Conservation (phyloP, 257 asterid species). For the Fraxinus pennsylvanica region DNA sequence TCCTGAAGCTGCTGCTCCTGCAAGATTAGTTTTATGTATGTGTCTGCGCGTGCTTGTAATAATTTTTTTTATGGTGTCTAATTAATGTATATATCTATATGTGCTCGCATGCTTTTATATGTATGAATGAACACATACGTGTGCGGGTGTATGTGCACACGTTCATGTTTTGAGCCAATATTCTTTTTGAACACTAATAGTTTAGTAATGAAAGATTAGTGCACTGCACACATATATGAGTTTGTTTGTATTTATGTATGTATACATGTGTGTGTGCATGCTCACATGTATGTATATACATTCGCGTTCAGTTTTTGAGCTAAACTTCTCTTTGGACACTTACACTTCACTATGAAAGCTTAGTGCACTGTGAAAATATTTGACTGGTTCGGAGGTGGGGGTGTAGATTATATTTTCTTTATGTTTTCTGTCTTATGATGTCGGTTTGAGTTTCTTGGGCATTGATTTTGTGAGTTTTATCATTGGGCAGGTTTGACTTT, state of each 20-base stretch:
- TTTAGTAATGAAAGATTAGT: too few species aligned
- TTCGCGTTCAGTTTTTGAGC: not conserved
- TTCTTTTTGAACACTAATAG: too few species aligned
- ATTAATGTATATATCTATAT: not conserved
- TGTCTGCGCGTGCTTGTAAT: too few species aligned
- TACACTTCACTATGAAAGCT: not conserved
- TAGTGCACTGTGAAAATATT: not conserved
- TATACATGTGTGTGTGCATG: not conserved
- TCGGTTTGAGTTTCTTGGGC: not conserved
- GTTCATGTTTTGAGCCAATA: too few species aligned
- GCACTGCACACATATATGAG: too few species aligned
- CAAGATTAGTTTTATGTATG: not conserved
- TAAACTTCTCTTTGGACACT: too few species aligned
- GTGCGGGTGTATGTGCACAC: too few species aligned
- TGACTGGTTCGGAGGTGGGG: not conserved
- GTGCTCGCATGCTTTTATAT: not conserved
- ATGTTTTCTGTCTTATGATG: not conserved
- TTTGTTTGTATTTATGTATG: not conserved
- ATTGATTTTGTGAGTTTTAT: not conserved
- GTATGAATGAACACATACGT: not conserved
- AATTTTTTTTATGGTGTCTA: not conserved
- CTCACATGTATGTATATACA: not conserved
- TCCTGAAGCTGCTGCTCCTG: not conserved
- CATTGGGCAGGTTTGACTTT: conserved; percentile 63
- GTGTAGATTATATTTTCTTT: too few species aligned